phyloP scores from a whole-genome alignment of 805 yeast genomes.

The Metschnikowia lochheadii region DNA sequence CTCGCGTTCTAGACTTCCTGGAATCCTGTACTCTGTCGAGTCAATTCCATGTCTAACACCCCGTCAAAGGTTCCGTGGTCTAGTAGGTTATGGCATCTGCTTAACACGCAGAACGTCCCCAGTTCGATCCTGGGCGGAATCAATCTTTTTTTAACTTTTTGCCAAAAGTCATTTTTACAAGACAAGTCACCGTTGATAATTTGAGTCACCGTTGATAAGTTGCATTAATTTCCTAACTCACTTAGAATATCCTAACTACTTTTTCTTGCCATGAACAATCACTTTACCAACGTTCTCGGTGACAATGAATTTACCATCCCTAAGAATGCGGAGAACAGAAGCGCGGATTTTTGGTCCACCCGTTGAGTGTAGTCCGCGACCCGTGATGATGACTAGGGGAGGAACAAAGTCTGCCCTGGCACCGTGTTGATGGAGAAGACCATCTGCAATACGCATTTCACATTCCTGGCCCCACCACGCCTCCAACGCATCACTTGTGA shows the following conservation, averaged over 20 bases:
- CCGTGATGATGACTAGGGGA: conserved; percentile 53
- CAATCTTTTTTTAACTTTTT: conserved; percentile 14
- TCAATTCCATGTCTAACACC: no score
- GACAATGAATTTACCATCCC: conserved; percentile 35
- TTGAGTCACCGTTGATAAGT: no score
- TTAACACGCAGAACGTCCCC: conserved; percentile 26
- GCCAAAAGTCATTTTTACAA: no score
- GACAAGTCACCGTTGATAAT: no score
- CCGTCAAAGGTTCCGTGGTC: conserved; percentile 20
- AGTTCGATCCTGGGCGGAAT: conserved; percentile 26
- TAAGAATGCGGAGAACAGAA: conserved; percentile 40
- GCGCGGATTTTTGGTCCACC: conserved; percentile 49
- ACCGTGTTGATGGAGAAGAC: conserved; percentile 32
- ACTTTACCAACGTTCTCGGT: conserved; percentile 46
- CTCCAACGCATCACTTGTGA: conserved; percentile 32
- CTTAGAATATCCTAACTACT: neutral
- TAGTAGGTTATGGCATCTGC: conserved; percentile 25
- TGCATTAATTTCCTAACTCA: no score
- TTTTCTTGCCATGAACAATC: conserved; percentile 39
- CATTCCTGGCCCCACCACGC: conserved; percentile 66
- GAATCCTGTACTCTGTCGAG: no score
- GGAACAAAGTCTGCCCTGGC: conserved; percentile 37
- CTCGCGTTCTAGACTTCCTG: no score
- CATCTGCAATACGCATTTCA: conserved; percentile 35
- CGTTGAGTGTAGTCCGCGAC: conserved; percentile 66